phyloP scores from a whole-genome alignment of 306 rosid genomes.

The Dryas alaskensis region DNA sequence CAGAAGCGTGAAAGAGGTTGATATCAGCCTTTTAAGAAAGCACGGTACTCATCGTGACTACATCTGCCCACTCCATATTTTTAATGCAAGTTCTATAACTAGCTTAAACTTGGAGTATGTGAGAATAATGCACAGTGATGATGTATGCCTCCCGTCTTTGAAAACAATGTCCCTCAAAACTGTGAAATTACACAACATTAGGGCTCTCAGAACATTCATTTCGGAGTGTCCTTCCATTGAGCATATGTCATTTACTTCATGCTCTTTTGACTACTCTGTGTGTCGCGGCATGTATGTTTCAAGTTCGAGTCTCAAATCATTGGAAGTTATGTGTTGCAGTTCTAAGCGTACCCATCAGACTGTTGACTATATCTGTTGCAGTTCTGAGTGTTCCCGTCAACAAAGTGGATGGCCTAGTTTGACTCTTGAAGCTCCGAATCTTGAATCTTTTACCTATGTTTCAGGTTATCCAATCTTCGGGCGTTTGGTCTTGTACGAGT shows the following conservation, averaged over 20 bases:
- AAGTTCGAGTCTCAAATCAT: background rate
- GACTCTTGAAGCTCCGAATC: background rate
- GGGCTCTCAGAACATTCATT: background rate
- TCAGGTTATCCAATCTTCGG: no score
- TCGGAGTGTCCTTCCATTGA: background rate
- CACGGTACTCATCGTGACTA: background rate
- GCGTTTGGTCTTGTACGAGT: no score
- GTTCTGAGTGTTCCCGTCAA: no score
- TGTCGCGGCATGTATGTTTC: background rate
- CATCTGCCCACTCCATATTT: background rate
- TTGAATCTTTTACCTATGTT: background rate
- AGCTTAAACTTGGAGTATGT: background rate
- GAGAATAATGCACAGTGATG: background rate
- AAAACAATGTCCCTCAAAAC: background rate
- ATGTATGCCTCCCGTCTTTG: background rate
- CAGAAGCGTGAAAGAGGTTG: background rate
- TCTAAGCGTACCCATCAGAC: no score
- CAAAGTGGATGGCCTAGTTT: no score
- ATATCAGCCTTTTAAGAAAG: background rate
- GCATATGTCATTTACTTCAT: background rate
- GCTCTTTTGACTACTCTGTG: background rate
- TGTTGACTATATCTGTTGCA: no score
- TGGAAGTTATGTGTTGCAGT: background rate
- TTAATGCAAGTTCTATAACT: background rate
- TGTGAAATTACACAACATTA: background rate